Evolutionary conservation across 2,329 filamentous ascomycete genomes (phyloP), one percentile per base, ranked within the genome.

Genomic region (Acrocalymma vagum): DNA sequence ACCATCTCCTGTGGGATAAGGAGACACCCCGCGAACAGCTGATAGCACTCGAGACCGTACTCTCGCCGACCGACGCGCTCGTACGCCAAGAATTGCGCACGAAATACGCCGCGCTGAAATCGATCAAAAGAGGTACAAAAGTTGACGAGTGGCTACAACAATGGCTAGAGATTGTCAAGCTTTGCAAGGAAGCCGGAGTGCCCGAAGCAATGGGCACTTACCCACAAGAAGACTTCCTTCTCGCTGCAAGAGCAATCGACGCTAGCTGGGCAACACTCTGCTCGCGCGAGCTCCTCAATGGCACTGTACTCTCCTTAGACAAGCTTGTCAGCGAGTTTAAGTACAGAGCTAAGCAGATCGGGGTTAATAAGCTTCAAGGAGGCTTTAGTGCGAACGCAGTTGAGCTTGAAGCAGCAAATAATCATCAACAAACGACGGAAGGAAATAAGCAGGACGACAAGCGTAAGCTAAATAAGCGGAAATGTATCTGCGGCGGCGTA

Each of bases 221-320:
- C 17, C 30, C 24, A 29, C 30, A 42, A 26, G 20, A 23, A 13
- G 31, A 35, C 26, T 42, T 42, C 38, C 38, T 42, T 9, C 20
- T 42, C 9, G 38, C 31, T 17, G 20, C 24, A 24, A 35, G 21
- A 20, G 26, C 20, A n/a, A 26, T 38, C 18, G 24, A 38, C 21
- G 32, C n/a, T 23, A 26, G 21, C 32, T 25, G 23, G 23, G 23
- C 23, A 8, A 35, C 20, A 21, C 30, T 32, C 22, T 28, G 10
- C 18, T 29, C 16, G 17, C 26, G 14, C 20, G 24, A 30, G 20
- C 27, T 31, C 27, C 27, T 38, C 3, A 38, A 30, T 23, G 20
- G 27, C 31, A 11, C 30, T 18, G 18, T 9, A 14, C 30, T 38
- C 11, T 28, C 27, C 6, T 30, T 38, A 29, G 35, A 38, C 26